Evolutionary conservation across 352 stramenopile genomes (phyloP).

Genomic region (Thraustochytrium striatum): DNA sequence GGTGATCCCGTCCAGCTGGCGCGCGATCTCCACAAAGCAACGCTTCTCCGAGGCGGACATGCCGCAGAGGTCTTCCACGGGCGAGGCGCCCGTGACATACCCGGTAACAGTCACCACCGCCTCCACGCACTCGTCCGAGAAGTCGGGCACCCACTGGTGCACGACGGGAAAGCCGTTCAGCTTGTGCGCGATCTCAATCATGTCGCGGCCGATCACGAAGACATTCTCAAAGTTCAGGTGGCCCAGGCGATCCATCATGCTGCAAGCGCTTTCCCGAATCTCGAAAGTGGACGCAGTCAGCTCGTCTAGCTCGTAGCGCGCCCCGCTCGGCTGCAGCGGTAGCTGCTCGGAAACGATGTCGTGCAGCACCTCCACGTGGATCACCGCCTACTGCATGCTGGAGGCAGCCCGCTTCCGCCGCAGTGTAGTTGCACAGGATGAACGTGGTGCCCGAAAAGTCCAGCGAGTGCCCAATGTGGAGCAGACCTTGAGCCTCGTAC

Average conservation of each 20-base stretch:
- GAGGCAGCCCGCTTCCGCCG: constrained; percentile 1
- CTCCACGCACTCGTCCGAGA: not conserved
- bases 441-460: constrained; percentile 37
- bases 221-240: not conserved
- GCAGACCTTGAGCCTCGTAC: not conserved
- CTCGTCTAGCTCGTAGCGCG: not conserved
- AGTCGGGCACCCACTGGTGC: constrained; percentile 6
- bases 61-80: not conserved
- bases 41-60: not conserved
- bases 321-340: not conserved
- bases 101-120: not conserved
- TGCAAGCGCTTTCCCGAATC: constrained; percentile 25
- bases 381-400: not conserved
- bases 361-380: not conserved
- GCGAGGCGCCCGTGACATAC: not conserved
- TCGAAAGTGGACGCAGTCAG: constrained; percentile 9
- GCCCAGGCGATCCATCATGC: not conserved
- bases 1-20: constrained; percentile 30
- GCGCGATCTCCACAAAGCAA: constrained; percentile 30
- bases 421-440: constrained; percentile 32
- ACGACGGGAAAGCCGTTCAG: constrained; percentile 32
- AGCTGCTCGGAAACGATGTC: not conserved
- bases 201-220: not conserved
- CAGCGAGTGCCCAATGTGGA: not conserved
- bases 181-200: constrained; percentile 21